phyloP scores from a whole-genome alignment of 2,329 filamentous ascomycete genomes.

The Gnomoniopsis smithogilvyi region DNA sequence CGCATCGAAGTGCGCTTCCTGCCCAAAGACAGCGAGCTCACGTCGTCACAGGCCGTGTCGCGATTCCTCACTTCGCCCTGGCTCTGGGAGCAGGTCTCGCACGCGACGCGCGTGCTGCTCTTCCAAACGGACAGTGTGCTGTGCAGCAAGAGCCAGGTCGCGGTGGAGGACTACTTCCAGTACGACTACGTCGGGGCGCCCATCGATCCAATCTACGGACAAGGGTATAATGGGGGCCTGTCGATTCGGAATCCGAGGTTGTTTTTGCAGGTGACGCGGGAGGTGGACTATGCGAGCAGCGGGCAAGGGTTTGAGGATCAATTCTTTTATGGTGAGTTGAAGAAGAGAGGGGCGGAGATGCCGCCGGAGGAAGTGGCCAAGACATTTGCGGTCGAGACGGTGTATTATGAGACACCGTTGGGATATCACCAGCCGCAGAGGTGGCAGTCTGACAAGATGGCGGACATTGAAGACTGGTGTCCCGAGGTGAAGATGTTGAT shows the following conservation, averaged over 20 bases:
- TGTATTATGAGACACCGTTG: constrained; percentile 26
- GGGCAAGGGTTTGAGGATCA: constrained; percentile 29
- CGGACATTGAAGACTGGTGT: constrained; percentile 16
- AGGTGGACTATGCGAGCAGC: constrained; percentile 18
- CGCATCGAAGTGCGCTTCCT: constrained; percentile 33
- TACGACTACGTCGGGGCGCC: constrained; percentile 32
- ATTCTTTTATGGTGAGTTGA: constrained; percentile 29
- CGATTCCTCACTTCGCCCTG: constrained; percentile 28
- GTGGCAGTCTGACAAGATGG: constrained; percentile 16
- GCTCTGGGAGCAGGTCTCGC: constrained; percentile 30
- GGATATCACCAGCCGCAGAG: constrained; percentile 25
- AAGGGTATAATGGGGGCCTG: constrained; percentile 30
- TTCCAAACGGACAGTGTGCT: constrained; percentile 33
- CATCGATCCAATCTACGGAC: constrained; percentile 21
- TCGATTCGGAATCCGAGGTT: constrained; percentile 28
- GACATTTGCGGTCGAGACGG: constrained; percentile 28
- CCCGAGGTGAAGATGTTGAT: constrained; percentile 19
- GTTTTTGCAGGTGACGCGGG: constrained; percentile 21
- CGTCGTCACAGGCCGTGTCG: constrained; percentile 29
- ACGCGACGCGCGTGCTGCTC: constrained; percentile 27
- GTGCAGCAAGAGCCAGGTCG: constrained; percentile 24
- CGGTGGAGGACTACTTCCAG: constrained; percentile 29
- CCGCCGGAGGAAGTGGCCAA: constrained; percentile 24
- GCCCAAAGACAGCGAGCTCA: constrained; percentile 28
- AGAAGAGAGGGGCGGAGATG: constrained; percentile 23